Percentiles rank a stretch among this genome's conserved stretches.
Conservation (phyloP, 257 asterid genomes). For the Gentiana dahurica region DNA sequence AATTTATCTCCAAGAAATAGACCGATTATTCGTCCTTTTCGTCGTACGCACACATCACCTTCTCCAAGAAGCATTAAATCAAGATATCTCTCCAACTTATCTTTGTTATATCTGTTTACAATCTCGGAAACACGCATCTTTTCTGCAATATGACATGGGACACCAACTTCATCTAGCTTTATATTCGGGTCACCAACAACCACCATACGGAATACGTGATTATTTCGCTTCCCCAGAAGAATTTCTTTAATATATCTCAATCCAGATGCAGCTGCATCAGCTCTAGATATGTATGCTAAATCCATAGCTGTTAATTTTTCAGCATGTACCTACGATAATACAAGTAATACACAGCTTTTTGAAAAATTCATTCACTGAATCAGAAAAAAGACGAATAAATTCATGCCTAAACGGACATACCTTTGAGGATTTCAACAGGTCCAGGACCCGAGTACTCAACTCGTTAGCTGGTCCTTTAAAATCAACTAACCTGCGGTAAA, state of each 20-base stretch:
- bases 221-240: slow-evolving; percentile 71
- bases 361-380: not conserved
- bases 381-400: slow-evolving; percentile 5
- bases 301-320: slow-evolving; percentile 51
- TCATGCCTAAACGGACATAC: slow-evolving; percentile 27
- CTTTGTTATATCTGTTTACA: slow-evolving; percentile 46
- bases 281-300: slow-evolving; percentile 10
- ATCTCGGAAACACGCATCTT: slow-evolving; percentile 49
- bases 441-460: slow-evolving; percentile 63
- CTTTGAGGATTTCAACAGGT: slow-evolving; percentile 73
- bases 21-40: slow-evolving; percentile 38
- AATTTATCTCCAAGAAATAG: slow-evolving; percentile 53
- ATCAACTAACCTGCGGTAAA: slow-evolving; percentile 58
- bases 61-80: slow-evolving; percentile 39
- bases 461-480: slow-evolving; percentile 76
- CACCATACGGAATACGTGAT: slow-evolving; percentile 81
- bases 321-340: slow-evolving; percentile 64
- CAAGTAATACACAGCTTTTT: slow-evolving; percentile 11
- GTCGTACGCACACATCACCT: slow-evolving; percentile 39
- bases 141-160: slow-evolving; percentile 63
- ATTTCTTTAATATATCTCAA: slow-evolving; percentile 68
- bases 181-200: slow-evolving; percentile 85
- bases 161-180: slow-evolving; percentile 64
- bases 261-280: slow-evolving; percentile 60
- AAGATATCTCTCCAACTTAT: slow-evolving; percentile 37